A percentile compares a stretch with the other conserved stretches of the same genome.
Conservation (phyloP, 345 rosid species). For the Erucastrum elatum region DNA sequence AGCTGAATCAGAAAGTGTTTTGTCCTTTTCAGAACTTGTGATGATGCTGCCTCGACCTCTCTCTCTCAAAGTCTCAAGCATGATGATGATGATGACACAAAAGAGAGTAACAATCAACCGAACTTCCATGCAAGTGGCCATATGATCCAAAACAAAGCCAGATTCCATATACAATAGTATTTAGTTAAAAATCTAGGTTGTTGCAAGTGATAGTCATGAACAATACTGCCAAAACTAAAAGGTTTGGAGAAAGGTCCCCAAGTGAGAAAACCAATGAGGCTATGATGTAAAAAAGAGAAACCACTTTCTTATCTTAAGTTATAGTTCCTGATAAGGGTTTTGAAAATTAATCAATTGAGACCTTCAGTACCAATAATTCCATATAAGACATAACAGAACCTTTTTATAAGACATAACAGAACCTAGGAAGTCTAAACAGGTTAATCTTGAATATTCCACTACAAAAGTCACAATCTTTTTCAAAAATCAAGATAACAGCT, state of each 20-base stretch:
- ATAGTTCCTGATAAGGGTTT: constrained; percentile 1
- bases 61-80: constrained; percentile 1
- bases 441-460: not conserved
- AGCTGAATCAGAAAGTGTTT: not conserved
- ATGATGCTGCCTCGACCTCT: constrained; percentile 9
- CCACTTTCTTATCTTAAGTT: not conserved
- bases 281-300: not conserved
- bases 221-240: constrained; percentile 27
- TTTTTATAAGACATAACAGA: constrained; percentile 6
- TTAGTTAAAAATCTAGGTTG: constrained; percentile 3
- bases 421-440: constrained; percentile 6
- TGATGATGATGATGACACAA: constrained; percentile 30
- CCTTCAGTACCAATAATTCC: constrained; percentile 11
- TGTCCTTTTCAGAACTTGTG: constrained; percentile 31
- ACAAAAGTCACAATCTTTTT: constrained; percentile 26
- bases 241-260: constrained; percentile 9
- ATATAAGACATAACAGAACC: constrained; percentile 6
- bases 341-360: not conserved
- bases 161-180: not conserved
- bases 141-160: constrained; percentile 33
- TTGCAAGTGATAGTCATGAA: constrained; percentile 17
- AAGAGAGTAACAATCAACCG: constrained; percentile 10
- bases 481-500: not conserved
- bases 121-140: constrained; percentile 26
- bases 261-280: constrained; percentile 27